Conservation (phyloP, 2,329 filamentous ascomycete species). For the Exophiala bonariae region DNA sequence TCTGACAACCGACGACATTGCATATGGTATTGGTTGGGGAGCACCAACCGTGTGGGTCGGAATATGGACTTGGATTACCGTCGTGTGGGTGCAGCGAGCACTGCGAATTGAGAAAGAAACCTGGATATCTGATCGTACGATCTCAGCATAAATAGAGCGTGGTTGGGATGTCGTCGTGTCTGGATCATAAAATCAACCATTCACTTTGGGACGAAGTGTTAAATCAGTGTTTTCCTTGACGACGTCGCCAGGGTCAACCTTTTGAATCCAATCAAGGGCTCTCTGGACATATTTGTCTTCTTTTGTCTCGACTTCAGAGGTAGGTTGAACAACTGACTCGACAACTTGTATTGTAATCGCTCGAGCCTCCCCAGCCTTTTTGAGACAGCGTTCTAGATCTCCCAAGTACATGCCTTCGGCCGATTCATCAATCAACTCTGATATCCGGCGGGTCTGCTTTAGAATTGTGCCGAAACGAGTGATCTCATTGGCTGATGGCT, state of each 20-base stretch:
- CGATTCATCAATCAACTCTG: conserved; percentile 45
- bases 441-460: conserved; percentile 36
- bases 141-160: not conserved
- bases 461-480: conserved; percentile 38
- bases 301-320: conserved; percentile 22
- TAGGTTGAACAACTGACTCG: conserved; percentile 18
- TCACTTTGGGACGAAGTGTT: not conserved
- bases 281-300: conserved; percentile 35
- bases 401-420: conserved; percentile 47
- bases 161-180: too few species aligned
- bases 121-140: conserved; percentile 30
- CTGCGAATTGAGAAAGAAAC: conserved; percentile 44
- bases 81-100: conserved; percentile 46
- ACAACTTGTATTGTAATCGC: conserved; percentile 27
- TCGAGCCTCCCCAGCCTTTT: conserved; percentile 27
- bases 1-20: conserved; percentile 46
- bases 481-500: conserved; percentile 19
- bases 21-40: conserved; percentile 47
- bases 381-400: conserved; percentile 32
- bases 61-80: conserved; percentile 46
- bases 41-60: conserved; percentile 42
- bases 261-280: conserved; percentile 32
- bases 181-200: too few species aligned
- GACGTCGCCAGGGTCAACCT: conserved; percentile 21
- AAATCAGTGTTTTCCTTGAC: not conserved